Base-by-base conservation (phyloP, 1,284 basidiomycete species). In the Sanghuangporus weigelae region DNA sequence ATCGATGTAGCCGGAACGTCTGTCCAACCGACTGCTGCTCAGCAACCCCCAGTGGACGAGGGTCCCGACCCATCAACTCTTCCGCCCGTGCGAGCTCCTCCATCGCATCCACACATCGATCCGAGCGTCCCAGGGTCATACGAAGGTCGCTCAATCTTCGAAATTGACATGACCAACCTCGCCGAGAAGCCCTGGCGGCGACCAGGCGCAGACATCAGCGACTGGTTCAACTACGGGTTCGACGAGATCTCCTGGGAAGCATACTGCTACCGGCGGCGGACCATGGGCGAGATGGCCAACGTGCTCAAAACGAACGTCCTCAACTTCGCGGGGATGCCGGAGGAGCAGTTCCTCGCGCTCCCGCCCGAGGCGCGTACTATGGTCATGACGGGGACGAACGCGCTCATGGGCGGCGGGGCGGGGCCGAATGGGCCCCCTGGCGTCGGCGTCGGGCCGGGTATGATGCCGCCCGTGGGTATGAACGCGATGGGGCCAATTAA, bases 191-290 rank as follows among this genome's bases (percentile, higher is more conserved):
- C 92, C 2, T 99, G 97, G 97, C 81, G 96, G 64, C 79, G 90
- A 61, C 92, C 96, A 8, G 97, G 97, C 16, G 89, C 93, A 7
- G 95, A 98, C 77, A 81, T 98, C 63, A 92, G 92, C 69, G 96
- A 98, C 77, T 99, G 94, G 90, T 99, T 99, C 79, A 99, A 99
- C 77, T 99, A 98, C 71, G 97, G 97, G 0, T 99, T 99, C 73
- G 96, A 99, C 74, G 97, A 99, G 76, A 84, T 94, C 12, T 91
- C 90, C 19, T 99, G 95, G 93, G 91, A 93, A 69, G 86, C 89
- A 53, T 99, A 96, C 74, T 91, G 93, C 70, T 89, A 91, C 73
- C 87, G 93, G 69, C 83, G 95, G 71, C 81, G 90, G 48, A 90
- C 93, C 64, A 79, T 96, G 68, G 89, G 89, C 2, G 90, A 93